Evolutionary conservation across 108 stramenopile species (phyloP), one percentile per base, ranked within the genome.

Genomic region (Schizochytrium sp.): DNA sequence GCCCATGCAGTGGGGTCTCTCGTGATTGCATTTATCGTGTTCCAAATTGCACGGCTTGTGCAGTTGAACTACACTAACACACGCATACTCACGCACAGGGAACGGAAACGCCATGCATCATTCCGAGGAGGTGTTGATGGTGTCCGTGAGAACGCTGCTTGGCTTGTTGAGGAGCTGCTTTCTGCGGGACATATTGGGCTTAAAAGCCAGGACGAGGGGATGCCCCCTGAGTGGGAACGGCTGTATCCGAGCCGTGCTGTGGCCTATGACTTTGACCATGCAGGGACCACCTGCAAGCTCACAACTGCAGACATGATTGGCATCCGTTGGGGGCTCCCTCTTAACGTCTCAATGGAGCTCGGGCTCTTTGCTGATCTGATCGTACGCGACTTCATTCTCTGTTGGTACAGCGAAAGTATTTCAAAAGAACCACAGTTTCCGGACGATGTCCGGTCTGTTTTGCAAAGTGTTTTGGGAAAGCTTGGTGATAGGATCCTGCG

Each of bases 361-460:
- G 76, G 76, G 2, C 45, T 83, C 53, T 83, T 83, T 28, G 76
- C 76, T n/a, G 76, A 83, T 2, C 76, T 83, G 0, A 83, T 83
- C 3, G 76, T 83, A 10, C 47, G 53, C 8, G 76, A 83, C 76
- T 83, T 83, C 0, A 83, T 83, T 42, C 76, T 83, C 50, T 83
- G n/a, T 28, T 83, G 76, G 76, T 83, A 83, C 76, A 83, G 40
- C 76, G 76, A 83, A 53, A 83, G 76, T 53, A 83, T 83, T 2
- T 55, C 50, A 8, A 5, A 83, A 42, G 76, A 83, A 40, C 76
- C 76, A 5, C 76, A 83, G 76, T 83, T 83, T 42, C 76, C 76
- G 45, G 76, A 83, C 76, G 76, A 83, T 40, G 76, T 83, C 50
- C 76, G 76, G n/a, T 83, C 76, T 0, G 76, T 83, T 7, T 53